phyloP scores from a whole-genome alignment of 495 filamentous ascomycete species.

The Viridothelium virens region DNA sequence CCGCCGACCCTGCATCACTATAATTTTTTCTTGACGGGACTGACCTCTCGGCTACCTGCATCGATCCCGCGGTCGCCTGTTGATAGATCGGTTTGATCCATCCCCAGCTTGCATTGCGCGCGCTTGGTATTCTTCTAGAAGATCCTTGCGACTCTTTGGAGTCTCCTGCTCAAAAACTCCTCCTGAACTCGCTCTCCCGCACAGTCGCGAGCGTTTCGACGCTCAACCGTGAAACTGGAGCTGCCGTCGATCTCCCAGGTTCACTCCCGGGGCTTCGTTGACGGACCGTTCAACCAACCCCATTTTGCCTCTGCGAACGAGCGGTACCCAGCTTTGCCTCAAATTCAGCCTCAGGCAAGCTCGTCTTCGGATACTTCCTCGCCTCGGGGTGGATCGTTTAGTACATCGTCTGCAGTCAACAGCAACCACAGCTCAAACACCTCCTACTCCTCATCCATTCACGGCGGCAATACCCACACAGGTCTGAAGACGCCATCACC shows the following conservation, averaged over 20 bases:
- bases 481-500: constrained; percentile 41
- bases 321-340: constrained; percentile 67
- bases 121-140: constrained; percentile 4
- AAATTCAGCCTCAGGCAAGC: constrained; percentile 52
- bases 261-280: constrained; percentile 78
- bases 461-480: constrained; percentile 41
- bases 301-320: constrained; percentile 65
- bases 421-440: constrained; percentile 34
- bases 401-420: constrained; percentile 42
- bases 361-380: constrained; percentile 55
- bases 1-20: not conserved
- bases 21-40: not conserved
- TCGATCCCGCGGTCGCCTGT: constrained; percentile 29
- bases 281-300: constrained; percentile 69
- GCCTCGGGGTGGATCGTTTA: constrained; percentile 61
- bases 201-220: constrained; percentile 9
- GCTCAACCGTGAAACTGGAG: constrained; percentile 89
- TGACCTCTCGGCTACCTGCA: constrained; percentile 23
- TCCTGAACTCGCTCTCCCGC: not conserved
- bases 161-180: not conserved
- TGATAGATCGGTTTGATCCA: constrained; percentile 22
- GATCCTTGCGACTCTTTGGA: not conserved
- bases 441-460: constrained; percentile 45
- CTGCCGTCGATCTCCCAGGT: constrained; percentile 86
- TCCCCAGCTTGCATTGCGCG: not conserved